phyloP scores from a whole-genome alignment of 2,329 filamentous ascomycete genomes.

The Pseudopyricularia javanii region DNA sequence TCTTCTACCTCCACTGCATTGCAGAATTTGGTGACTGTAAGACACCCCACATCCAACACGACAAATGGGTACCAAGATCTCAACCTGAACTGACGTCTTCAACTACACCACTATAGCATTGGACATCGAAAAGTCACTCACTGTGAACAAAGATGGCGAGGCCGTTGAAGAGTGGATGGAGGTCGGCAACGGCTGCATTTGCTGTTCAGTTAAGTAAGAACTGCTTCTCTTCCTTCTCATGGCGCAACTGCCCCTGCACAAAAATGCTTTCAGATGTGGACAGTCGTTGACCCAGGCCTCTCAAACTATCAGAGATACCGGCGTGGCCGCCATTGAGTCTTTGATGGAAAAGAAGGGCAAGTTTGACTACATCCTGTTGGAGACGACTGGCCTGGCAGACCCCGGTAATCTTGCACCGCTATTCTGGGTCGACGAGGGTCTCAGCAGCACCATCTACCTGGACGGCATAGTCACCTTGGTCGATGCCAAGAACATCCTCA shows the following conservation, averaged over 20 bases:
- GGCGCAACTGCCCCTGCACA: background rate
- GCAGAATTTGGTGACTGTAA: constrained; percentile 54
- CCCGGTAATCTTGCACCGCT: constrained; percentile 90
- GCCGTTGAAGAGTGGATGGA: constrained; percentile 91
- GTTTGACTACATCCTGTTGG: constrained; percentile 95
- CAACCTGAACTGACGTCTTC: constrained; percentile 7
- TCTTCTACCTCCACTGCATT: constrained; percentile 9
- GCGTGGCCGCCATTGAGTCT: constrained; percentile 88
- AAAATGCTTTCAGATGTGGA: background rate
- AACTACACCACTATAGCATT: constrained; percentile 43
- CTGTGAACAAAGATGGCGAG: constrained; percentile 72
- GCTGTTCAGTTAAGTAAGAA: constrained; percentile 82
- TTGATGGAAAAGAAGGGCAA: constrained; percentile 87
- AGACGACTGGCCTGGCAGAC: constrained; percentile 91
- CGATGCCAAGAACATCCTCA: constrained; percentile 85
- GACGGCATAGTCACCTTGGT: constrained; percentile 95
- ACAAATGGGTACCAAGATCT: background rate
- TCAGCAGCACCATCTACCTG: constrained; percentile 90
- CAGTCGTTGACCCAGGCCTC: background rate
- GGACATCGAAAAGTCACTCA: constrained; percentile 93
- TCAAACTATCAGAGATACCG: constrained; percentile 53
- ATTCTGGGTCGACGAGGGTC: constrained; percentile 95
- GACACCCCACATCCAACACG: constrained; percentile 4
- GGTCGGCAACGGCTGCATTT: constrained; percentile 92
- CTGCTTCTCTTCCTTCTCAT: background rate